Evolutionary conservation across 495 filamentous ascomycete species (phyloP).

Genomic region (Lasiosphaeria ovina): DNA sequence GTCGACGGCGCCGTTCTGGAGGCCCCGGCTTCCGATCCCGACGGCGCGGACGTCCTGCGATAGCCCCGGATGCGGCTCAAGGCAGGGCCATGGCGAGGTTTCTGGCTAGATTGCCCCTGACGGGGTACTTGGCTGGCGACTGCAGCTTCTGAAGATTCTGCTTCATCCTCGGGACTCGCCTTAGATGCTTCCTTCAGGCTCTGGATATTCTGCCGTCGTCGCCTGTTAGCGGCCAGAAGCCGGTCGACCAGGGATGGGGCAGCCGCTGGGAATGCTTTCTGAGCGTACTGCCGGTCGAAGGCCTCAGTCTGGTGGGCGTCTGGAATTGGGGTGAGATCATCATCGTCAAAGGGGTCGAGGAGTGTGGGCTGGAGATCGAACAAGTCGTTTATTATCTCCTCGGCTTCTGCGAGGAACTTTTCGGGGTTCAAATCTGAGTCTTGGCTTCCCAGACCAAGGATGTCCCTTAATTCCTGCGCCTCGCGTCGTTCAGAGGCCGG

Average conservation of each 20-base stretch:
- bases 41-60: no score
- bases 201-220: neutral
- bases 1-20: no score
- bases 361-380: constrained; percentile 15
- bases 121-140: no score
- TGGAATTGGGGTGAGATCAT: neutral
- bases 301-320: constrained; percentile 2
- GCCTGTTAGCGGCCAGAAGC: neutral
- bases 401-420: constrained; percentile 10
- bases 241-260: neutral
- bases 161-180: neutral
- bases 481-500: no score
- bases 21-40: no score
- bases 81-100: no score
- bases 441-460: neutral
- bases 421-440: constrained; percentile 6
- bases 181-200: neutral
- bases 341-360: constrained; percentile 8
- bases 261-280: constrained; percentile 6
- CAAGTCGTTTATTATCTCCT: constrained; percentile 17
- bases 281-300: constrained; percentile 6
- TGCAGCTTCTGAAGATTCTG: no score
- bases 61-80: no score
- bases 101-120: no score
- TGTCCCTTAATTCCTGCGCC: neutral